Base-by-base conservation (phyloP, 148 eudicot species). In the Vaccinium vitisidaea region DNA sequence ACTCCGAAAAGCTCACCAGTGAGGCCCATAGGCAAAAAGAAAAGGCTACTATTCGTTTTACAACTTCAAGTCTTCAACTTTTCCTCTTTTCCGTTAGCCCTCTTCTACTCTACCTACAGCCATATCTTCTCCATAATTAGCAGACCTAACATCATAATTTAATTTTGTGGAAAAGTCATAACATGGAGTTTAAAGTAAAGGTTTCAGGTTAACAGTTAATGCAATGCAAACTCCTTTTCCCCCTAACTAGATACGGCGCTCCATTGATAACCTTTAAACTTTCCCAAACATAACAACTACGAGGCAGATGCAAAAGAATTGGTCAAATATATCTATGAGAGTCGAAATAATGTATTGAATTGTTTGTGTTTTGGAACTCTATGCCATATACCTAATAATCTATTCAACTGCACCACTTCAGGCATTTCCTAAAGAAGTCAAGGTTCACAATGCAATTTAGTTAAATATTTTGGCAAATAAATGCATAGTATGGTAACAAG, bases 41-140 rank as follows among this genome's bases (percentile, higher is more conserved):
- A 70, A 50, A 16, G 11, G 25, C 6, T 8, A 15, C 39, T 15
- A 52, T 52, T 18, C 56, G 30, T 70, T 71, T 15, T 32, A 71
- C n/a, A 69, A 9, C 15, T 25, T 50, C 18, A 82, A 32, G 18
- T 61, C 15, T 25, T 50, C 18, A 82, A 53, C 49, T 43, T 82
- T 63, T 50, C 83, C 83, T 65, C 36, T 16, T 78, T 78, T 15
- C 81, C 5, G 8, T 2, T 16, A 27, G 27, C 81, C 81, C 65
- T 30, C 36, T 52, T 78, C 80, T 78, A 25, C 43, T 78, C 80
- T 78, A 48, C 80, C 61, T 65, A 67, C 36, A 67, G 39, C 73
- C n/a, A 25, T 53, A 52, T 52, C 80, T 53, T 78, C 80, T 49
- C 36, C 18, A 50, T 16, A 16, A 50, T 50, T 23, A 25, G 8